phyloP scores from a whole-genome alignment of 2,329 filamentous ascomycete genomes.

The Apiospora pterosperma region DNA sequence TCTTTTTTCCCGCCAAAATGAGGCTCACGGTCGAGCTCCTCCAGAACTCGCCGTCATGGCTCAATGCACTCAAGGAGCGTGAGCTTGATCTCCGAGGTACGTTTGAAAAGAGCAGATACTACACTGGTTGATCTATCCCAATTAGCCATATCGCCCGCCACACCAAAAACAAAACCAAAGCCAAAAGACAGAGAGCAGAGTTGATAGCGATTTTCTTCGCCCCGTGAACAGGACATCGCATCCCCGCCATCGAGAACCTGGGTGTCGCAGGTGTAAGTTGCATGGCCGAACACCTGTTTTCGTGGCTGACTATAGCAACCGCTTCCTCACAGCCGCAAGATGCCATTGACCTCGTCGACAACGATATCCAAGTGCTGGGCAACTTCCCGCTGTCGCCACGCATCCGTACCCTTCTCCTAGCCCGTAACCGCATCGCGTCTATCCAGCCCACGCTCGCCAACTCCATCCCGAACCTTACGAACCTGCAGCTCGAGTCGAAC shows the following conservation, averaged over 20 bases:
- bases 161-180: slow-evolving; percentile 13
- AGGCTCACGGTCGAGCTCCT: slow-evolving; percentile 95
- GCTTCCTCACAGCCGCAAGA: slow-evolving; percentile 72
- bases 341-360: slow-evolving; percentile 97
- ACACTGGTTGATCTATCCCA: slow-evolving; percentile 55
- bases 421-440: slow-evolving; percentile 79
- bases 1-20: slow-evolving; percentile 52
- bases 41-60: slow-evolving; percentile 90
- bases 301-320: slow-evolving; percentile 5
- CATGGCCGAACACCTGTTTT: neutral
- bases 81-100: slow-evolving; percentile 99
- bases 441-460: slow-evolving; percentile 75
- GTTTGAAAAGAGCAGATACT: slow-evolving; percentile 97
- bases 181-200: slow-evolving; percentile 55
- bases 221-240: slow-evolving; percentile 83
- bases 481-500: slow-evolving; percentile 81
- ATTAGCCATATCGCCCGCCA: slow-evolving; percentile 11
- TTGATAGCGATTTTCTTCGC: slow-evolving; percentile 70
- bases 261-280: slow-evolving; percentile 82
- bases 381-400: slow-evolving; percentile 93
- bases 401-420: slow-evolving; percentile 81
- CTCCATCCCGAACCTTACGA: slow-evolving; percentile 77
- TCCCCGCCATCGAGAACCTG: slow-evolving; percentile 95
- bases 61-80: slow-evolving; percentile 97
- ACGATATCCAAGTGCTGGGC: slow-evolving; percentile 83